Evolutionary conservation across 768 basidiomycete species (phyloP).

Genomic region (Boletellus emodensis): DNA sequence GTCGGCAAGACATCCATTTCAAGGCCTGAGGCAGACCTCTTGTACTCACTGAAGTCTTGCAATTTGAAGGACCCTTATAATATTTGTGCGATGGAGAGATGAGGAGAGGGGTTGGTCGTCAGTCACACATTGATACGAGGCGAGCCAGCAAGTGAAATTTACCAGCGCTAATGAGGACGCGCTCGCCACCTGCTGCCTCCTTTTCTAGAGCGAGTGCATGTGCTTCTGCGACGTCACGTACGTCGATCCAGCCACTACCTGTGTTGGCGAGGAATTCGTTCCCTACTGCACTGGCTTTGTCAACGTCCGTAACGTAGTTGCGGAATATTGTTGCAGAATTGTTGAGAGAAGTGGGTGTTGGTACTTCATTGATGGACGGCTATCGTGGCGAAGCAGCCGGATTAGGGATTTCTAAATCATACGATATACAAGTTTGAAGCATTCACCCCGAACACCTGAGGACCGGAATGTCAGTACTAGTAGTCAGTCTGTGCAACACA

Average conservation of each 20-base stretch:
- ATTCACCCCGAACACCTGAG: constrained; percentile 32
- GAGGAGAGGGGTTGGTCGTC: not conserved
- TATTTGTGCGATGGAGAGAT: no score
- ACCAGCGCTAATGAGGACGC: constrained; percentile 49
- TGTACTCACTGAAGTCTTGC: constrained; percentile 29
- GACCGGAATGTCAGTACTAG: constrained; percentile 14
- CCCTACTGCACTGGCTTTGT: constrained; percentile 18
- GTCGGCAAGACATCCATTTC: not conserved
- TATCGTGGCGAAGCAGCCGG: constrained; percentile 7
- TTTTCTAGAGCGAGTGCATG: constrained; percentile 51
- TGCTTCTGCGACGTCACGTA: constrained; percentile 52
- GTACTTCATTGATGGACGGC: constrained; percentile 43
- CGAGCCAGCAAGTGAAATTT: not conserved
- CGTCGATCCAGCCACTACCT: constrained; percentile 43
- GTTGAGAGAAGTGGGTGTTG: constrained; percentile 34
- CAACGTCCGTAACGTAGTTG: constrained; percentile 26
- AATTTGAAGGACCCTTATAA: constrained; percentile 28
- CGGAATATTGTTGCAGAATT: constrained; percentile 36
- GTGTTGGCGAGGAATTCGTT: constrained; percentile 23
- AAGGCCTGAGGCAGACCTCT: not conserved
- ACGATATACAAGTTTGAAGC: not conserved
- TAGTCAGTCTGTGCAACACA: not conserved
- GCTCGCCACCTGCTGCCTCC: constrained; percentile 50
- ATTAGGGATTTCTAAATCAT: not conserved
- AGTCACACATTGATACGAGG: not conserved